Conservation (phyloP, 345 rosid genomes). For the Anastatica hierochuntica region DNA sequence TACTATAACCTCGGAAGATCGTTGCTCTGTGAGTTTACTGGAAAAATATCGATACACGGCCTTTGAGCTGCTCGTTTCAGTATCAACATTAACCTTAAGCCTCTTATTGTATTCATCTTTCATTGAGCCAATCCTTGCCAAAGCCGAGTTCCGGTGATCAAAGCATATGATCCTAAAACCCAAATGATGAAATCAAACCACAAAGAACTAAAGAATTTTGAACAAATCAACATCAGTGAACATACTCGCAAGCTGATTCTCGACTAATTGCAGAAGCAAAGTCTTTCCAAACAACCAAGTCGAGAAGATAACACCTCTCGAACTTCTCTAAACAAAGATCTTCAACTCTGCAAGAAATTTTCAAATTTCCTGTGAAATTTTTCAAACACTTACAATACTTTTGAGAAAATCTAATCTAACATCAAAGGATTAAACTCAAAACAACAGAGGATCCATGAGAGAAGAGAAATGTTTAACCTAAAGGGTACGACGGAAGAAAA, state of each 20-base stretch:
- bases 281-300: constrained; percentile 52
- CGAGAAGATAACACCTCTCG: constrained; percentile 59
- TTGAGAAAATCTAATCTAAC: too few species aligned
- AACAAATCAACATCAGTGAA: neutral
- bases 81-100: constrained; percentile 33
- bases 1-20: constrained; percentile 37
- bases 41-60: constrained; percentile 61
- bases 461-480: constrained; percentile 20
- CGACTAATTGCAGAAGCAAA: constrained; percentile 31
- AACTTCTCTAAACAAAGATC: constrained; percentile 44
- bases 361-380: too few species aligned
- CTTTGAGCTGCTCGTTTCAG: constrained; percentile 57
- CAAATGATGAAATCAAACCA: neutral
- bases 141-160: constrained; percentile 62
- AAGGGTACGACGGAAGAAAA: constrained; percentile 67
- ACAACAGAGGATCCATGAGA: neutral
- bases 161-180: constrained; percentile 53
- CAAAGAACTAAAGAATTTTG: neutral
- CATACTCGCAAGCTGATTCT: constrained; percentile 52
- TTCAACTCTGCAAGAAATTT: constrained; percentile 46
- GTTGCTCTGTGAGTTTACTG: constrained; percentile 31
- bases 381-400: too few species aligned
- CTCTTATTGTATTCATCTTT: constrained; percentile 26
- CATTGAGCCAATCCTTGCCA: constrained; percentile 18
- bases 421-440: neutral